These are phyloP conservation scores for Boletus mariae DNA, from an alignment of 1,284 basidiomycete genomes.

Conservation along the genomic window DNA sequence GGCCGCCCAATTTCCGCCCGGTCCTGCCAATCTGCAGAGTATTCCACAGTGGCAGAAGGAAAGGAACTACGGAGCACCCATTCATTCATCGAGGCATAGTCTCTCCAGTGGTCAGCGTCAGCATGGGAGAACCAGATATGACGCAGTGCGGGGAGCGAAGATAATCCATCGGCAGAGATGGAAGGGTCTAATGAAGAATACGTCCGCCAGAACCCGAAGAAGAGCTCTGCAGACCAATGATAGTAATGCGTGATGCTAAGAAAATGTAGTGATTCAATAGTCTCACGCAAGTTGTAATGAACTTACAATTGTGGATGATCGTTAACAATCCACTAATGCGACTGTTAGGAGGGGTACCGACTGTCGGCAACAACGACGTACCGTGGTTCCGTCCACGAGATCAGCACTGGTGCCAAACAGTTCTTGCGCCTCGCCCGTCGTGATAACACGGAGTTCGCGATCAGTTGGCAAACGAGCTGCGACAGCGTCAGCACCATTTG, in stretches of 20 bases:
- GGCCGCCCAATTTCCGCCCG: conserved; percentile 64
- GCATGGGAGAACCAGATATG: conserved; percentile 74
- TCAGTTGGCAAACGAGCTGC: conserved; percentile 61
- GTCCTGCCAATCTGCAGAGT: conserved; percentile 76
- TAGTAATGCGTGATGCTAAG: conserved; percentile 74
- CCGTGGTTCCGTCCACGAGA: conserved; percentile 64
- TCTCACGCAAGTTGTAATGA: neutral
- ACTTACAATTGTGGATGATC: conserved; percentile 82
- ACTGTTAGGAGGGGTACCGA: conserved; percentile 1
- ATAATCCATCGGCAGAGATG: conserved; percentile 62
- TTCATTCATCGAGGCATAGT: conserved; percentile 82
- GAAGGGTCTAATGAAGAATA: conserved; percentile 74
- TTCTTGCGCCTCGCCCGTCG: conserved; percentile 59
- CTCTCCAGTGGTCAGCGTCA: conserved; percentile 76
- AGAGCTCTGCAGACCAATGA: conserved; percentile 84
- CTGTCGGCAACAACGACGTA: conserved; percentile 26
- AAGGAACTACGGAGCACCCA: conserved; percentile 74
- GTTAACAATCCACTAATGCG: conserved; percentile 65
- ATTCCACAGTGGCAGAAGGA: conserved; percentile 73
- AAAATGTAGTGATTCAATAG: conserved; percentile 2
- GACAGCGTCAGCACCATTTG: conserved; percentile 44
- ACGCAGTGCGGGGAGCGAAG: conserved; percentile 66
- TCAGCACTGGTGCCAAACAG: conserved; percentile 67
- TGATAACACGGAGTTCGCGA: conserved; percentile 74
- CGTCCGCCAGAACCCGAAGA: conserved; percentile 85